Conservation (phyloP, 345 rosid species). For the Ailanthus altissimus region DNA sequence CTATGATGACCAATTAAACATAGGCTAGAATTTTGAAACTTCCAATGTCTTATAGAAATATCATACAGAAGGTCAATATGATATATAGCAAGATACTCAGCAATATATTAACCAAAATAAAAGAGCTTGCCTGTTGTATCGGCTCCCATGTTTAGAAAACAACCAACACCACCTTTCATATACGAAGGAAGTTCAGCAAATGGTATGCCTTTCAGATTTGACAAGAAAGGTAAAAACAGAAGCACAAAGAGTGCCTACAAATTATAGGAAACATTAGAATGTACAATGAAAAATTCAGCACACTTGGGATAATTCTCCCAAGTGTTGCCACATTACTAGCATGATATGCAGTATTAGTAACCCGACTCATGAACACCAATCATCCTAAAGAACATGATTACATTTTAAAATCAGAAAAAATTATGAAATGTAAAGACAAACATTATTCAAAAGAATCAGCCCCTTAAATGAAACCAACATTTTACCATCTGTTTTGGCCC, state of each 20-base stretch:
- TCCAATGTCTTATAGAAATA: background rate
- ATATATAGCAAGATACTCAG: background rate
- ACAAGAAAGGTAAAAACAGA: constrained; percentile 68
- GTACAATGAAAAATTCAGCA: constrained; percentile 7
- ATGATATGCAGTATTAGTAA: background rate
- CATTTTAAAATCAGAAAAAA: background rate
- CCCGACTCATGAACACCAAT: background rate
- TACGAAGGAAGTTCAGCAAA: constrained; percentile 62
- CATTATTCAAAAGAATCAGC: background rate
- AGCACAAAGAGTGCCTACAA: constrained; percentile 84
- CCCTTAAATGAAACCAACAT: background rate
- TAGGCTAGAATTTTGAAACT: background rate
- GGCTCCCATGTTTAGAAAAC: constrained; percentile 68
- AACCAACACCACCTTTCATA: constrained; percentile 77
- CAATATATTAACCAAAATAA: background rate
- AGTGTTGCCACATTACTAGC: background rate
- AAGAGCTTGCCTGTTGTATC: constrained; percentile 52
- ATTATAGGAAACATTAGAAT: constrained; percentile 5
- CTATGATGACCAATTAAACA: background rate
- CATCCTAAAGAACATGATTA: background rate
- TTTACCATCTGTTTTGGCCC: background rate
- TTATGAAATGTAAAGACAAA: background rate
- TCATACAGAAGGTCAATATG: background rate
- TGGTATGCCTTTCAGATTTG: constrained; percentile 83
- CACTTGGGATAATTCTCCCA: background rate